Evolutionary conservation across 257 asterid species (phyloP).

Genomic region (Misopates orontium): DNA sequence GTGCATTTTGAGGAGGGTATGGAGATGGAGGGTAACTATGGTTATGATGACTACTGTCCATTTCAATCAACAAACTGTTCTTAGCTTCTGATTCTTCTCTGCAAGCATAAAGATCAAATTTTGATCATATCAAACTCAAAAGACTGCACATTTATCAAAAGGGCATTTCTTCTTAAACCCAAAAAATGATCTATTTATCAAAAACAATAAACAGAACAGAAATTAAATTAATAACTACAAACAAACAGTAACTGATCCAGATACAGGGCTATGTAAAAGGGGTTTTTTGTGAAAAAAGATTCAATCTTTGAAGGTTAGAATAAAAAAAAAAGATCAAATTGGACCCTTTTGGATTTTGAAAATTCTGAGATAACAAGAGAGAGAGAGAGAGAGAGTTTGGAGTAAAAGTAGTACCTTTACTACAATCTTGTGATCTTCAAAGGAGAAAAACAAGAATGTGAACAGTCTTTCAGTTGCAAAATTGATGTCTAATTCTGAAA

Average conservation of each 20-base stretch:
- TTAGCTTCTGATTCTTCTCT: conserved; percentile 16
- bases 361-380: conserved; percentile 9
- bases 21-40: conserved; percentile 51
- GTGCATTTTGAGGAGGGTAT: conserved; percentile 51
- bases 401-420: conserved; percentile 28
- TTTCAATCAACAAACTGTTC: conserved; percentile 26
- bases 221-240: conserved; percentile 23
- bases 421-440: neutral
- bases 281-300: conserved; percentile 5
- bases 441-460: conserved; percentile 11
- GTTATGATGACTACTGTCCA: conserved; percentile 56
- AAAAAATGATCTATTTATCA: neutral
- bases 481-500: neutral
- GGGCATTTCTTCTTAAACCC: conserved; percentile 21
- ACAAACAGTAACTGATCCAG: conserved; percentile 14
- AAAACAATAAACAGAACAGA: too few relatives aligned
- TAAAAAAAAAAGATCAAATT: conserved; percentile 18
- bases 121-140: conserved; percentile 24
- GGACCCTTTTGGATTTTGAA: conserved; percentile 22
- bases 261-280: conserved; percentile 10
- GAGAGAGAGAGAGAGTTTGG: neutral
- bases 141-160: conserved; percentile 26
- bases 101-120: conserved; percentile 18
- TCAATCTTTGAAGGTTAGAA: conserved; percentile 15
- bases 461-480: neutral